A percentile compares a stretch with the other conserved stretches of the same genome.
Conservation (phyloP, 208 protist genomes). For the Crithidia bombi region DNA sequence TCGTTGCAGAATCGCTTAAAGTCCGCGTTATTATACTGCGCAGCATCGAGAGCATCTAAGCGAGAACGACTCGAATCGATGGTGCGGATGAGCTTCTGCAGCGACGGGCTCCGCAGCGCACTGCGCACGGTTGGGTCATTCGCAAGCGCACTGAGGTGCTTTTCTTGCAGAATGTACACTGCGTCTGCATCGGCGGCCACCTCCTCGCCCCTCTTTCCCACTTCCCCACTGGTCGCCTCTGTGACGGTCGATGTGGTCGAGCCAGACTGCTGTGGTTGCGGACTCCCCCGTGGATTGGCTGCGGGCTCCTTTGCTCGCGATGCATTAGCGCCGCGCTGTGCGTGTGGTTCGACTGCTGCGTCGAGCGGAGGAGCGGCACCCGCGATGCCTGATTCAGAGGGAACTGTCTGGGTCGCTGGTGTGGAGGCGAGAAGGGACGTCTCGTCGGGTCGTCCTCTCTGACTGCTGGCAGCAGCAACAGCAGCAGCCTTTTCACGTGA, state of each 20-base stretch:
- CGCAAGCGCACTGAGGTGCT: slow-evolving; percentile 66
- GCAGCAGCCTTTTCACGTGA: slow-evolving; percentile 19
- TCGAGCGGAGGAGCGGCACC: neutral
- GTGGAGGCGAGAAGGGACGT: neutral
- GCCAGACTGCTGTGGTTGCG: slow-evolving; percentile 4
- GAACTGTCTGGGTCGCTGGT: neutral
- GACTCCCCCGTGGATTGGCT: neutral
- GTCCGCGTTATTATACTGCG: slow-evolving; percentile 74
- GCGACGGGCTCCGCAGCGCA: slow-evolving; percentile 48
- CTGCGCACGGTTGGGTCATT: slow-evolving; percentile 46
- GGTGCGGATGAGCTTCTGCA: slow-evolving; percentile 67
- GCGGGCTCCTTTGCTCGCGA: neutral
- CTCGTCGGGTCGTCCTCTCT: neutral
- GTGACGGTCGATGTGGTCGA: neutral
- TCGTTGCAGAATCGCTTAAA: slow-evolving; percentile 74
- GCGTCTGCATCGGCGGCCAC: slow-evolving; percentile 27
- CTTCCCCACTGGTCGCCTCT: neutral
- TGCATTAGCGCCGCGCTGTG: neutral
- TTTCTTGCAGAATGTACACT: slow-evolving; percentile 64
- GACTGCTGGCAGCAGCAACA: neutral
- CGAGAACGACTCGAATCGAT: slow-evolving; percentile 75
- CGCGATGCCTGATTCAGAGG: neutral
- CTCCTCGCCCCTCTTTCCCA: neutral
- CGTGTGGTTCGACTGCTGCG: neutral
- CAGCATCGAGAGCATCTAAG: slow-evolving; percentile 82